A percentile compares a stretch with the other conserved stretches of the same genome.
Evolutionary conservation across 768 basidiomycete species (phyloP).

Genomic region (Agaricus subrufescens): DNA sequence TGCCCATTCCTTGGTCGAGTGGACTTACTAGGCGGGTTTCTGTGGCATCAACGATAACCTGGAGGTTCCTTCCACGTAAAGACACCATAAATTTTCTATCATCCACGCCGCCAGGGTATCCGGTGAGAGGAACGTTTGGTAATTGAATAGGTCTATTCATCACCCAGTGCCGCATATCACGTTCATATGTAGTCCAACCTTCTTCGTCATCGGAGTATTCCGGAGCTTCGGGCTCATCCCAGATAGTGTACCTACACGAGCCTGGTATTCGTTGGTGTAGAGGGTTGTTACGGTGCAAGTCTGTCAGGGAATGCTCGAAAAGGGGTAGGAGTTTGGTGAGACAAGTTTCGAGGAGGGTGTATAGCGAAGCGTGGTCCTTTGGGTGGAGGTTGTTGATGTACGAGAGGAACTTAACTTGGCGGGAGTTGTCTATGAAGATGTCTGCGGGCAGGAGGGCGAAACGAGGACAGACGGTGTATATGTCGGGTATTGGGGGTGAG

Average conservation of each 20-base stretch:
- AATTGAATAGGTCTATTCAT: conserved; percentile 38
- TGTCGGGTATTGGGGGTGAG: conserved; percentile 23
- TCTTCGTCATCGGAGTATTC: conserved; percentile 46
- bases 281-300: conserved; percentile 46
- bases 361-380: conserved; percentile 20
- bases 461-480: conserved; percentile 34
- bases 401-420: conserved; percentile 30
- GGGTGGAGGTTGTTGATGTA: conserved; percentile 55
- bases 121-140: conserved; percentile 37
- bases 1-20: neutral
- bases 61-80: conserved; percentile 33
- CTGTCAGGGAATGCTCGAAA: conserved; percentile 49
- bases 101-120: conserved; percentile 45
- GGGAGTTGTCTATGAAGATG: conserved; percentile 28
- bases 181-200: conserved; percentile 38
- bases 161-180: conserved; percentile 37
- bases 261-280: conserved; percentile 37
- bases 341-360: conserved; percentile 26
- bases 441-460: conserved; percentile 43
- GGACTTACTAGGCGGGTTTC: conserved; percentile 37
- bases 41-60: conserved; percentile 37
- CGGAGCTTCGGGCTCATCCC: conserved; percentile 46
- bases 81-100: conserved; percentile 30
- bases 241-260: conserved; percentile 33
- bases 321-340: conserved; percentile 38